Base-by-base conservation (phyloP, 495 filamentous ascomycete species). In the Daldinia caldariorum region DNA sequence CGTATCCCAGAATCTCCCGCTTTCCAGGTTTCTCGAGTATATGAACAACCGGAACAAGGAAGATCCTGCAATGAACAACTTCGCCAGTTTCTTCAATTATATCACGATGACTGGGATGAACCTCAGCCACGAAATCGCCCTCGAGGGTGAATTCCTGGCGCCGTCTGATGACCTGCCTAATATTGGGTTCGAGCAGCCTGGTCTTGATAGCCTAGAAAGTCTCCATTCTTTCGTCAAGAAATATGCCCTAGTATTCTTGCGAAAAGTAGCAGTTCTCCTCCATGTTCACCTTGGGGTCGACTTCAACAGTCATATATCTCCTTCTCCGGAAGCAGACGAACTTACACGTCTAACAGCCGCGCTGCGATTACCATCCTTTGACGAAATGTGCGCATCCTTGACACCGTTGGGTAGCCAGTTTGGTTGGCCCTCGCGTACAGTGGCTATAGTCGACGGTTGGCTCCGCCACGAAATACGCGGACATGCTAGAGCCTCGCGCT, bases 251-350 rank as follows among this genome's bases (percentile, higher is more conserved):
- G 83, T 89, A 0, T 98, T 98, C 82, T 82, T 98, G 12, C 91
- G 95, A 63, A 99, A 98, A 81, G 84, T 86, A 9, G 86, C 87
- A 14, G 87, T 98, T 35, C 87, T 98, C 18, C 84, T 97, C 60
- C 89, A 97, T 74, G 92, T 96, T 51, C 91, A 92, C 60, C 92
- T 91, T 75, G 94, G 94, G 13, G 87, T 97, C 41, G 90, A 97
- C 39, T 95, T 97, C 79, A 91, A 92, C 54, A 88, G 86, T 73
- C 88, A 91, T 10, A 85, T 91, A 20, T 87, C 89, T 63, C 80
- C 83, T 47, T 85, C 88, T 58, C 79, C 89, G 0, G 89, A 90
- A 70, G 84, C 85, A 18, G 84, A 92, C 14, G 95, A 98, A 77
- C 84, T 97, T n/a, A 88, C 91, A 47, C 89, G 95, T 14, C 85